phyloP scores from a whole-genome alignment of 2,329 filamentous ascomycete species.

The Helminthosporium solani region DNA sequence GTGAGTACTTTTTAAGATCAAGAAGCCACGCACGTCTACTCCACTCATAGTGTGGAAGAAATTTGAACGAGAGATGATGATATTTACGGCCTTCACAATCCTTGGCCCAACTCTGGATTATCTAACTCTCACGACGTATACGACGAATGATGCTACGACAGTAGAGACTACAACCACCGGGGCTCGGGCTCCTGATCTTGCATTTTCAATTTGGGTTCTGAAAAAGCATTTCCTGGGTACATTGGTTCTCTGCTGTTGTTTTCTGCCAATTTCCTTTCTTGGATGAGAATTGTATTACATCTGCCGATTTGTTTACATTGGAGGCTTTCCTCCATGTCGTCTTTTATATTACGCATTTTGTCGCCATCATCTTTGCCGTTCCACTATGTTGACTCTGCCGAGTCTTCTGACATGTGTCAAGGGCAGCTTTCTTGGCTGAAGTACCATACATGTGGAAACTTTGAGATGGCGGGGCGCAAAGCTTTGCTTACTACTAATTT shows the following conservation, averaged over 20 bases:
- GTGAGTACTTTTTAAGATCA: constrained; percentile 21
- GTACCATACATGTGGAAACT: too few species aligned
- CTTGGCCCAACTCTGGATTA: constrained; percentile 34
- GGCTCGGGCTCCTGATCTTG: constrained; percentile 34
- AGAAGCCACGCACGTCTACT: constrained; percentile 19
- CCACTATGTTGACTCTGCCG: neutral
- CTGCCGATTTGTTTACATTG: constrained; percentile 8
- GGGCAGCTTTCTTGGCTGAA: too few species aligned
- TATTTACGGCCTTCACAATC: constrained; percentile 34
- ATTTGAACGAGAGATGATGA: constrained; percentile 35
- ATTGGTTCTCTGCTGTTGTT: constrained; percentile 23
- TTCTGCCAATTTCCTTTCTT: constrained; percentile 11
- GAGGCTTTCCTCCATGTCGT: constrained; percentile 4
- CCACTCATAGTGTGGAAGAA: constrained; percentile 19
- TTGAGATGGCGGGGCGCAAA: too few species aligned
- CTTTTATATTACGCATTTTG: constrained; percentile 3
- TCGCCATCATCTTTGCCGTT: neutral
- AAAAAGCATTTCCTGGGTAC: constrained; percentile 39
- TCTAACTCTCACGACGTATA: constrained; percentile 41
- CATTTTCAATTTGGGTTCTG: constrained; percentile 34
- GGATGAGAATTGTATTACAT: constrained; percentile 16
- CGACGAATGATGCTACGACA: constrained; percentile 45
- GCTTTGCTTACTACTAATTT: neutral
- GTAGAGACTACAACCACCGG: constrained; percentile 42
- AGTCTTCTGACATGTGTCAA: neutral